phyloP scores from a whole-genome alignment of 306 rosid species.

The Rosa persica region DNA sequence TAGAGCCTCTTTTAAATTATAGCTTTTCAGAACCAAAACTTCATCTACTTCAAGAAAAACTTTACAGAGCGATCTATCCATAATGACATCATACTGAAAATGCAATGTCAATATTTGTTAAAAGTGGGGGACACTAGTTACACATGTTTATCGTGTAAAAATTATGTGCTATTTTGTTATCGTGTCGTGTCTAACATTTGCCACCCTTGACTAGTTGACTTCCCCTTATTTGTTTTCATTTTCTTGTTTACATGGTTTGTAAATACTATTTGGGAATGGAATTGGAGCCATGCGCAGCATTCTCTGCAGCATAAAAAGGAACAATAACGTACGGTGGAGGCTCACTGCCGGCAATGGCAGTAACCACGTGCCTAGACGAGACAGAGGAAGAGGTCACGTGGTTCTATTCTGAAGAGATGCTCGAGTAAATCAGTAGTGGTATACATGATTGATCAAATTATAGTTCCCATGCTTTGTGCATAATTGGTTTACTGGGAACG shows the following conservation, averaged over 20 bases:
- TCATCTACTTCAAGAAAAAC: neutral
- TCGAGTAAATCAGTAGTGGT: neutral
- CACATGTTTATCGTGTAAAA: neutral
- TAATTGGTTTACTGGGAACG: neutral
- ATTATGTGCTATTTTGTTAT: neutral
- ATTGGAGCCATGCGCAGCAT: neutral
- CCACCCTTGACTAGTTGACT: neutral
- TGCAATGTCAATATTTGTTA: neutral
- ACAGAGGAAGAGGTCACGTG: slow-evolving; percentile 42
- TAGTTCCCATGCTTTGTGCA: neutral
- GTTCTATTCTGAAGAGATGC: slow-evolving; percentile 24
- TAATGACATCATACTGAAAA: neutral
- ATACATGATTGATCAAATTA: slow-evolving; percentile 24
- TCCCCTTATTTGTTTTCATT: neutral
- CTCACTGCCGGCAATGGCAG: neutral
- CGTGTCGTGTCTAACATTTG: neutral
- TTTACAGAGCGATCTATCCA: neutral
- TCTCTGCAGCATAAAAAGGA: neutral
- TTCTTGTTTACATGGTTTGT: neutral
- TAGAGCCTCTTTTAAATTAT: too few relatives aligned
- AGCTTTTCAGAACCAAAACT: slow-evolving; percentile 5
- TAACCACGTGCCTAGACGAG: slow-evolving; percentile 28
- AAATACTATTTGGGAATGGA: neutral
- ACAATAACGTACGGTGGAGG: neutral
- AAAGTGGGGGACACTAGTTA: neutral